Conservation (phyloP, 139 green algal genomes). For the Bryopsis sp. region DNA sequence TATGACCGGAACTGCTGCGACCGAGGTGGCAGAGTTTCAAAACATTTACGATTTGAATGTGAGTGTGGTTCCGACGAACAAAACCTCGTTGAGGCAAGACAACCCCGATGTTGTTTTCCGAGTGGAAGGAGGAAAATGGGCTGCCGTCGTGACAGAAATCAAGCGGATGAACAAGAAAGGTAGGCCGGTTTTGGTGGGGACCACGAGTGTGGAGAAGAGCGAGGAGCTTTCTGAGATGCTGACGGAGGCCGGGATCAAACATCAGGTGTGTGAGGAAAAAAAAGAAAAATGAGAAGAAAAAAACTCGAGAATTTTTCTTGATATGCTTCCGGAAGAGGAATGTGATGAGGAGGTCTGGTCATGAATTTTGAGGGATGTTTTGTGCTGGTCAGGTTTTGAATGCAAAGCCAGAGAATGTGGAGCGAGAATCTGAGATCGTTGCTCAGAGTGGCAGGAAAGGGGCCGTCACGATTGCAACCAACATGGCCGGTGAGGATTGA, state of each 20-base stretch:
- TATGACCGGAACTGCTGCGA: slow-evolving; percentile 91
- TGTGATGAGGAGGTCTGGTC: not conserved
- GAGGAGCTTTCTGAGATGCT: slow-evolving; percentile 75
- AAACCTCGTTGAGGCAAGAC: slow-evolving; percentile 51
- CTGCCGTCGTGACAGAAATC: slow-evolving; percentile 64
- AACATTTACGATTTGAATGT: slow-evolving; percentile 94
- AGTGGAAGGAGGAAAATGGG: slow-evolving; percentile 18
- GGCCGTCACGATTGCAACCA: slow-evolving; percentile 93
- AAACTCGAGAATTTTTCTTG: too few species aligned
- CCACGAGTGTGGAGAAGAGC: slow-evolving; percentile 84
- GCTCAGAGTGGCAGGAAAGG: slow-evolving; percentile 72
- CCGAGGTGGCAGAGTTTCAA: slow-evolving; percentile 90
- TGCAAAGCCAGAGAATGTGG: slow-evolving; percentile 97
- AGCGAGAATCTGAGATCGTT: slow-evolving; percentile 94
- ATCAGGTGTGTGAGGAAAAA: slow-evolving; percentile 39
- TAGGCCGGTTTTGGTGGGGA: slow-evolving; percentile 87
- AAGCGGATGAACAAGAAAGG: slow-evolving; percentile 83
- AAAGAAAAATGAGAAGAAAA: not conserved
- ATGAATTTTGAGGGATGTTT: not conserved
- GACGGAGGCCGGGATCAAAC: slow-evolving; percentile 56
- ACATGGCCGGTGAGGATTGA: too few species aligned
- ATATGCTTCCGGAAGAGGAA: not conserved
- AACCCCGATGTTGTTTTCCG: slow-evolving; percentile 92
- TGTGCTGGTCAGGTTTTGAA: slow-evolving; percentile 77
- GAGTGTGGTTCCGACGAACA: slow-evolving; percentile 57